Evolutionary conservation across 306 rosid genomes (phyloP).

Genomic region (Prunus persica): Prunus_persica_NCBIv2 NC_034010.1:20834501-20835000

Average conservation of each 20-base stretch:
- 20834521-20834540: too few relatives aligned
- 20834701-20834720: not conserved
- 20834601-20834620: not conserved
- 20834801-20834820: not conserved
- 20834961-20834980: constrained; percentile 6
- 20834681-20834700: not conserved
- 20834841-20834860: constrained; percentile 1
- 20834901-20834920: not conserved
- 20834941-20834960: not conserved
- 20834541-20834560: too few relatives aligned
- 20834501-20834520: too few relatives aligned
- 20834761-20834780: not conserved
- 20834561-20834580: too few relatives aligned
- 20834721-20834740: not conserved
- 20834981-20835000: not conserved
- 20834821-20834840: not conserved
- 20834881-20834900: constrained; percentile 9
- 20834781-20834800: not conserved
- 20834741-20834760: not conserved
- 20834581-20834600: too few relatives aligned
- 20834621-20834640: not conserved
- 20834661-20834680: too few relatives aligned
- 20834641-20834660: not conserved
- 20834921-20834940: constrained; percentile 1
- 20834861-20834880: not conserved